These are phyloP conservation scores for Phytophthora pini DNA, from an alignment of 352 stramenopile species.

Conservation along the genomic window DNA sequence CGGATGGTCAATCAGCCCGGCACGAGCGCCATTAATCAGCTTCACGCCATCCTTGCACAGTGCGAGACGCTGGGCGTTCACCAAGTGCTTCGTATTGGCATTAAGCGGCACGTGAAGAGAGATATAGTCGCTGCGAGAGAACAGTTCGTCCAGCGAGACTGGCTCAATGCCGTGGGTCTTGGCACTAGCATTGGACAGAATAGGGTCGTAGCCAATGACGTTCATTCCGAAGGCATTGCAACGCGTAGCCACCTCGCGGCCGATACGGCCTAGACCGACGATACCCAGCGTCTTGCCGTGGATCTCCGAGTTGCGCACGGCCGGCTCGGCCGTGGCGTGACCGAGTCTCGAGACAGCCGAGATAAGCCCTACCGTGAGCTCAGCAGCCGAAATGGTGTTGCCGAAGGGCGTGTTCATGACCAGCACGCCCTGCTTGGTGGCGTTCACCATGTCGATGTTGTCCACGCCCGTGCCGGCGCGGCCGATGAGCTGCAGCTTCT, in stretches of 20 bases:
- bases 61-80: conserved; percentile 79
- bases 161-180: conserved; percentile 84
- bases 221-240: conserved; percentile 95
- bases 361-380: conserved; percentile 94
- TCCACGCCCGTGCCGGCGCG: conserved; percentile 92
- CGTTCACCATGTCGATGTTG: conserved; percentile 94
- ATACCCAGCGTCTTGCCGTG: conserved; percentile 73
- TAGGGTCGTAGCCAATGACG: conserved; percentile 93
- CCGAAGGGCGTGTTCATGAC: conserved; percentile 97
- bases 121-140: conserved; percentile 95
- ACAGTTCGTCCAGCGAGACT: conserved; percentile 86
- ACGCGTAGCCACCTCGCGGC: conserved; percentile 92
- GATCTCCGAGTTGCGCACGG: conserved; percentile 68
- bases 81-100: conserved; percentile 92
- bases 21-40: conserved; percentile 95
- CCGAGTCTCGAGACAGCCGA: conserved; percentile 66
- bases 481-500: conserved; percentile 84
- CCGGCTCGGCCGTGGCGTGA: conserved; percentile 1
- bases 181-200: conserved; percentile 89
- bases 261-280: conserved; percentile 95
- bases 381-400: conserved; percentile 95
- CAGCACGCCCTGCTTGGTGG: conserved; percentile 92
- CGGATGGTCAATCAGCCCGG: conserved; percentile 93
- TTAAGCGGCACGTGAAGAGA: conserved; percentile 97
- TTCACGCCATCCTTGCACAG: conserved; percentile 93